Conservation (phyloP, 768 basidiomycete genomes). For the Xerocomellus dryophilus region DNA sequence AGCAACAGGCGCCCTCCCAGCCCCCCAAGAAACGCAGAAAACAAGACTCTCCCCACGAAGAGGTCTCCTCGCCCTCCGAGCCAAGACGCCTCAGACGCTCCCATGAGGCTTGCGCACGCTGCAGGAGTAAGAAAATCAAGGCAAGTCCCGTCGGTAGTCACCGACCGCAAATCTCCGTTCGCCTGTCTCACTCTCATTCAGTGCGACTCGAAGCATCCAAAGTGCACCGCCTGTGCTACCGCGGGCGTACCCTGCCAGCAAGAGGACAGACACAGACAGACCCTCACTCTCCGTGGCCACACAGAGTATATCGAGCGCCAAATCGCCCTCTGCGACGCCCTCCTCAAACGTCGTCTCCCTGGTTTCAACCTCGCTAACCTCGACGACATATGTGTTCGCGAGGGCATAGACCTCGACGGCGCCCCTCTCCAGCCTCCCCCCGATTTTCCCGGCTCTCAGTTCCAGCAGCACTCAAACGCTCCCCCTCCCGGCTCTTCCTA, state of each 20-base stretch:
- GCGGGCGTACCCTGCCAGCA: conserved; percentile 80
- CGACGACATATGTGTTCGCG: conserved; percentile 60
- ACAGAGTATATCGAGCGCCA: conserved; percentile 80
- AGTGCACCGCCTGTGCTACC: conserved; percentile 81
- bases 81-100: conserved; percentile 81
- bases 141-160: conserved; percentile 63
- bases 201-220: conserved; percentile 90
- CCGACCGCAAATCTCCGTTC: conserved; percentile 82
- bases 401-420: conserved; percentile 56
- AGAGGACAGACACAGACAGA: conserved; percentile 85
- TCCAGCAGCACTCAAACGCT: conserved; percentile 23
- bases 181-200: conserved; percentile 43
- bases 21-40: conserved; percentile 59
- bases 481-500: conserved; percentile 33
- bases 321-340: conserved; percentile 72
- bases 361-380: conserved; percentile 65
- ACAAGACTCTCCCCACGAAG: conserved; percentile 53
- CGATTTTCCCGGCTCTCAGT: conserved; percentile 36
- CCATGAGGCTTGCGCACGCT: conserved; percentile 89
- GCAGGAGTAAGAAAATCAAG: conserved; percentile 97
- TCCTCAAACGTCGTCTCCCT: conserved; percentile 70
- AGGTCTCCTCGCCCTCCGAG: conserved; percentile 56
- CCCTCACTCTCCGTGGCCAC: conserved; percentile 79
- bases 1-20: conserved; percentile 34
- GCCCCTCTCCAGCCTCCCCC: conserved; percentile 20